Evolutionary conservation across 768 basidiomycete genomes (phyloP).

Genomic region (Cystobasidium onofrii): DNA sequence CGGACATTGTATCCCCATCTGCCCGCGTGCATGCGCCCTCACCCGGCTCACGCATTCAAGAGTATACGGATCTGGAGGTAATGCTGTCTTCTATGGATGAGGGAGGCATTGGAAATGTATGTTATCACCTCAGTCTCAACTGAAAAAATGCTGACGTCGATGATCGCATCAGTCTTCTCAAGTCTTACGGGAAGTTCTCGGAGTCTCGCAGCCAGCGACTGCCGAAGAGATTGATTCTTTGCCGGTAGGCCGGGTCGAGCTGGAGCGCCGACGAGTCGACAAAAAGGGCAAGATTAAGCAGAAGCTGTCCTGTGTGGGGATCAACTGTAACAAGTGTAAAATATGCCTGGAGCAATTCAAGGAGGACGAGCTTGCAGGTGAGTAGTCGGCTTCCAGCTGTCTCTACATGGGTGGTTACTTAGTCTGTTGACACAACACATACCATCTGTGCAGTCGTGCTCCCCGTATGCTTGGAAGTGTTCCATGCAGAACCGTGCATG

Average conservation of each 20-base stretch:
- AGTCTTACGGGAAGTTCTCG: slow-evolving; percentile 8
- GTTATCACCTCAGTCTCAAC: background rate
- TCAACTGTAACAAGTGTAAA: slow-evolving; percentile 32
- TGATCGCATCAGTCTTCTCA: slow-evolving; percentile 7
- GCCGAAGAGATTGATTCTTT: slow-evolving; percentile 30
- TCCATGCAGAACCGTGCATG: slow-evolving; percentile 26
- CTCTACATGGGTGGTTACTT: too few relatives aligned
- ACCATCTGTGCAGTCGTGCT: slow-evolving; percentile 7
- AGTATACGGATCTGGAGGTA: slow-evolving; percentile 19
- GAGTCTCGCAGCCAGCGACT: slow-evolving; percentile 7
- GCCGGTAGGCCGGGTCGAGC: slow-evolving; percentile 26
- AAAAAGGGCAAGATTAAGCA: slow-evolving; percentile 32
- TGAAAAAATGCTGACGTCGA: too few relatives aligned
- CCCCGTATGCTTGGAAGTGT: slow-evolving; percentile 21
- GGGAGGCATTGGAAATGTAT: background rate
- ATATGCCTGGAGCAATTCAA: slow-evolving; percentile 34
- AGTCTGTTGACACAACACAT: background rate
- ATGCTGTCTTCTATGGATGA: slow-evolving; percentile 9
- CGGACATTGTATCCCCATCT: too few relatives aligned
- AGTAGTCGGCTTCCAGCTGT: too few relatives aligned
- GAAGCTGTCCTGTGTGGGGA: slow-evolving; percentile 29
- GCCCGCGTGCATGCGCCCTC: background rate
- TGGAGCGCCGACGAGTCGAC: slow-evolving; percentile 32
- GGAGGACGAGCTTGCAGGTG: slow-evolving; percentile 27
- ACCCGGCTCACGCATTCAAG: background rate